phyloP scores from a whole-genome alignment of 176 grass and related monocot species.

The Lolium rigidum region DNA sequence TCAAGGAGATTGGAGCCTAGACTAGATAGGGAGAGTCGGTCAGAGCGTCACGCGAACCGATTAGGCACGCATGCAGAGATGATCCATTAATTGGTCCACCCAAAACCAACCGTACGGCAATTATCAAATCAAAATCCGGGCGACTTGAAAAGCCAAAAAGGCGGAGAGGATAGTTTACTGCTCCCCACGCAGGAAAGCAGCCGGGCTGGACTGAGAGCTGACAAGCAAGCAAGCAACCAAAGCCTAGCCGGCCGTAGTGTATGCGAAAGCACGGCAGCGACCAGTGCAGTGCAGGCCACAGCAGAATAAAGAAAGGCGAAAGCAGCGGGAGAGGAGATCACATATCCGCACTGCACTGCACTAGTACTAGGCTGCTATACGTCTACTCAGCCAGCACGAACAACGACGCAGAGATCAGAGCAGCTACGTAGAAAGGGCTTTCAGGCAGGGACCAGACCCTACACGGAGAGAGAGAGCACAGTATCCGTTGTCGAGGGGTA shows the following conservation, averaged over 20 bases:
- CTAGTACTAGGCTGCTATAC: slow-evolving; percentile 16
- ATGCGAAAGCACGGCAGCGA: neutral
- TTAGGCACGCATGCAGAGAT: slow-evolving; percentile 30
- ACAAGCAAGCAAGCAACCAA: slow-evolving; percentile 24
- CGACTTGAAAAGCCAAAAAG: neutral
- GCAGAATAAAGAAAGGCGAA: slow-evolving; percentile 7
- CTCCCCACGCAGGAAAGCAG: slow-evolving; percentile 13
- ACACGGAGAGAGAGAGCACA: too few species aligned
- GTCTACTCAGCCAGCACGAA: neutral
- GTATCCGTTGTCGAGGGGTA: neutral
- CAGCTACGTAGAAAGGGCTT: neutral
- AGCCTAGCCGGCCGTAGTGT: neutral
- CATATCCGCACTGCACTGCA: neutral
- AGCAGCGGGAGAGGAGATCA: neutral
- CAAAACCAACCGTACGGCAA: neutral
- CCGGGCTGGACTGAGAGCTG: neutral
- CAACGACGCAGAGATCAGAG: neutral
- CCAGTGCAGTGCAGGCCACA: neutral
- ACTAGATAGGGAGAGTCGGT: neutral
- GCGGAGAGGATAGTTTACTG: neutral
- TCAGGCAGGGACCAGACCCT: neutral
- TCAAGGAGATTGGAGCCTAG: slow-evolving; percentile 15
- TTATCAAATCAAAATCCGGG: slow-evolving; percentile 22
- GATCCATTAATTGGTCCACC: neutral
- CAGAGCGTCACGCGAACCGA: neutral